Base-by-base conservation (phyloP, 2,329 filamentous ascomycete species). In the Microdochium nivale region DNA sequence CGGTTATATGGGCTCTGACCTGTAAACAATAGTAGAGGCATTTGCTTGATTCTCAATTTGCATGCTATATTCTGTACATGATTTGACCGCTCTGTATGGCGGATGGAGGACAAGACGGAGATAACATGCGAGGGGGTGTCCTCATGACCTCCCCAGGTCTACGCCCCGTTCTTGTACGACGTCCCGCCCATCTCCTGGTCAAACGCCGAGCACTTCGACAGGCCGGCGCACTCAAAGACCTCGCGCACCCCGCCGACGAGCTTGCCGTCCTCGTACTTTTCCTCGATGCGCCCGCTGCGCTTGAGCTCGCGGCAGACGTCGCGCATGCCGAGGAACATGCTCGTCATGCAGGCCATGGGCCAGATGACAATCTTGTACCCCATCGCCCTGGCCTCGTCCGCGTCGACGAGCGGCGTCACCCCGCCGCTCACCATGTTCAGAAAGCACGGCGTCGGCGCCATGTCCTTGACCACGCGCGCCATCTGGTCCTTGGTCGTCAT, bases 401-500 rank as follows among this genome's bases (percentile, higher is more conserved):
- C 47, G 49, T 59, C 57, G 5, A 67, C 52, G 9, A 68, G 53
- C 2, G 65, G 66, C 35, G 64, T 68, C 14, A 66, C 61, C 19
- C 65, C 65, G 11, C 65, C 63, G 5, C 56, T 51, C 0, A 67
- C 62, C 60, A 66, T 64, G 54, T 67, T 65, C 27, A 67, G 50
- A 23, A 66, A 56, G 49, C 60, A 64, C 16, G 63, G 64, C 47
- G 62, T 65, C 4, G 63, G 64, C 21, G 56, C 51, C 54, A 61
- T 44, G 25, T 74, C 70, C 40, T 65, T 56, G 23, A 71, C 69
- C 2, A 69, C 65, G 47, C 61, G 57, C 44, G 61, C 58, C 33
- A 71, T 73, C 55, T 78, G 66, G 33, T 76, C 74, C 24, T 66
- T 63, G 10, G 63, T 68, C 16, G 64, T 69, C 40, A 80, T 67